Base-by-base conservation (phyloP, 805 yeast species). In the Zygosaccharomyces bisporus region DNA sequence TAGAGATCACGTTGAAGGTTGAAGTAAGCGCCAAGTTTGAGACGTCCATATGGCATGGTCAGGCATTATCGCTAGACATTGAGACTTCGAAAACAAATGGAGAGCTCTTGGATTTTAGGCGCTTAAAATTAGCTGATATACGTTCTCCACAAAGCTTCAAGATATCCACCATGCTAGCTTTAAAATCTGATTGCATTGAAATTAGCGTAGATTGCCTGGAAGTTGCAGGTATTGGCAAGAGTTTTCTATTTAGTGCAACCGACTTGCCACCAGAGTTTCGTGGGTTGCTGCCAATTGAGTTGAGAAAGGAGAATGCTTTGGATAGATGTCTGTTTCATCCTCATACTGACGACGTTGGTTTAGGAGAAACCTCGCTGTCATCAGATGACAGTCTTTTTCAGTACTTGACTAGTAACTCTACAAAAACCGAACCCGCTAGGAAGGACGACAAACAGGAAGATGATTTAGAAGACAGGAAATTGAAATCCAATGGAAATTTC, bases 71-170 rank as follows among this genome's bases (percentile, higher is more conserved):
- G 0, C 45, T 66, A 0, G 66, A 63, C 33, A 54, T 73, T 0
- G 51, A 65, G 6, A 45, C 64, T 9, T 60, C 58, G 1, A 56
- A 57, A 25, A 47, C 56, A 3, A 50, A 54, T 5, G 77, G 77
- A 0, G 51, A 37, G 3, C 48, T 77, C 9, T 42, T 75, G 6
- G 80, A 74, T 46, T 76, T 73, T 44, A 62, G 79, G 44, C 67
- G 74, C 47, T 55, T 74, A 1, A 57, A 49, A 3, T 24, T 63
- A 4, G 43, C 48, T 27, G 69, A 59, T 31, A 57, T 54, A 10
- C 46, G 35, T 39, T 50, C 51, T 1, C 52, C 49, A 30, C 66
- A 53, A 41, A 44, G 61, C 1, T 70, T 70, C 39, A 50, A 36
- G 2, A 20, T 74, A 4, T 44, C 48, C 2, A 44, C 63, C 2